Evolutionary conservation across 495 filamentous ascomycete species (phyloP).

Genomic region (Aspergillus bridgeri): DNA sequence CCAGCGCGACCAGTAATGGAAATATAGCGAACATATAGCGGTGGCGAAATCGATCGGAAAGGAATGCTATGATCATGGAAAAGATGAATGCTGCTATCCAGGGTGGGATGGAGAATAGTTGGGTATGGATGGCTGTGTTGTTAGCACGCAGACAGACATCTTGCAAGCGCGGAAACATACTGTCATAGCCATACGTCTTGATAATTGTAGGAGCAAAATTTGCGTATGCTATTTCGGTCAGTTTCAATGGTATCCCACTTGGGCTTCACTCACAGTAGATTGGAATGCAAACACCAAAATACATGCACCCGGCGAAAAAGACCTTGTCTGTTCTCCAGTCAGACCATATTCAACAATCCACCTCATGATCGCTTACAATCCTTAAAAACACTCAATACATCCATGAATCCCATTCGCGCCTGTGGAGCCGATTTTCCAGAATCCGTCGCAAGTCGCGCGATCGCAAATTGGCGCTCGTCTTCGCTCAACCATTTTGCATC

Average conservation of each 20-base stretch:
- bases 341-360: conserved; percentile 11
- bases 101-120: conserved; percentile 79
- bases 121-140: conserved; percentile 60
- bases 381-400: conserved; percentile 72
- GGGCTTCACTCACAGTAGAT: conserved; percentile 60
- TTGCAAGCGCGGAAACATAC: conserved; percentile 21
- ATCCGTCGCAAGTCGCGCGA: conserved; percentile 69
- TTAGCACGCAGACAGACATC: conserved; percentile 23
- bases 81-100: conserved; percentile 78
- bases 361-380: conserved; percentile 49
- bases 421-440: conserved; percentile 70
- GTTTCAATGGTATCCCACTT: background rate
- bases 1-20: conserved; percentile 60
- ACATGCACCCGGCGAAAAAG: conserved; percentile 81
- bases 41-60: conserved; percentile 66
- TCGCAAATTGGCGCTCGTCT: conserved; percentile 75
- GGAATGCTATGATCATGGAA: conserved; percentile 64
- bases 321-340: conserved; percentile 48
- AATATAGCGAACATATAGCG: conserved; percentile 71
- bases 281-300: conserved; percentile 78
- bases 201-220: conserved; percentile 82
- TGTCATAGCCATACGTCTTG: conserved; percentile 56
- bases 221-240: conserved; percentile 45
- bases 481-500: conserved; percentile 59
- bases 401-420: conserved; percentile 56